A percentile compares a stretch with the other conserved stretches of the same genome.
Evolutionary conservation across 2,329 filamentous ascomycete species (phyloP).

Genomic region (Myriosclerotinia curreyana): DNA sequence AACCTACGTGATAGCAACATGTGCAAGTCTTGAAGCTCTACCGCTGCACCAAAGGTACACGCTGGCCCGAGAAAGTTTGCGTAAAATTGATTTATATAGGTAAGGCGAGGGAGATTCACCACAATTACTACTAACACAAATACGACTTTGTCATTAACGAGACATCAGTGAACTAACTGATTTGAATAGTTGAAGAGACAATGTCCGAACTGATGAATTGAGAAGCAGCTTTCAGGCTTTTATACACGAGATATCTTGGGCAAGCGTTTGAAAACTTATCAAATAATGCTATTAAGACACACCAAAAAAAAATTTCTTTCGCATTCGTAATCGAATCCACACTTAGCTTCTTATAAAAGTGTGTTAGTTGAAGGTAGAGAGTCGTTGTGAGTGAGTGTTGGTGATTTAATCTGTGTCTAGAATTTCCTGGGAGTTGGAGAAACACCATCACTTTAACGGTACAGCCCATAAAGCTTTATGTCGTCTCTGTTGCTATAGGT

Average conservation of each 20-base stretch:
- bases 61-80: conserved; percentile 2
- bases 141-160: not conserved
- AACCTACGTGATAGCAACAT: conserved; percentile 2
- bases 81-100: not conserved
- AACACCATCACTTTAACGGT: not conserved
- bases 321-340: not conserved
- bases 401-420: not conserved
- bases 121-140: not conserved
- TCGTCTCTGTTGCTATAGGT: no score
- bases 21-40: conserved; percentile 14
- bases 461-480: not conserved
- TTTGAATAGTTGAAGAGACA: not conserved
- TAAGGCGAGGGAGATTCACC: not conserved
- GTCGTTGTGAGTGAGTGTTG: not conserved
- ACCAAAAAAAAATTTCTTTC: not conserved
- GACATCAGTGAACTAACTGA: not conserved
- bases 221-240: no score
- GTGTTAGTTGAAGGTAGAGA: not conserved
- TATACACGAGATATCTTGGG: not conserved
- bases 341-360: not conserved
- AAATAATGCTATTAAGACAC: not conserved
- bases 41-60: conserved; percentile 10
- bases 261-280: not conserved
- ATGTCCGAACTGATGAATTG: no score
- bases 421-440: no score